Base-by-base conservation (phyloP, 768 basidiomycete species). In the Suillus luteus region DNA sequence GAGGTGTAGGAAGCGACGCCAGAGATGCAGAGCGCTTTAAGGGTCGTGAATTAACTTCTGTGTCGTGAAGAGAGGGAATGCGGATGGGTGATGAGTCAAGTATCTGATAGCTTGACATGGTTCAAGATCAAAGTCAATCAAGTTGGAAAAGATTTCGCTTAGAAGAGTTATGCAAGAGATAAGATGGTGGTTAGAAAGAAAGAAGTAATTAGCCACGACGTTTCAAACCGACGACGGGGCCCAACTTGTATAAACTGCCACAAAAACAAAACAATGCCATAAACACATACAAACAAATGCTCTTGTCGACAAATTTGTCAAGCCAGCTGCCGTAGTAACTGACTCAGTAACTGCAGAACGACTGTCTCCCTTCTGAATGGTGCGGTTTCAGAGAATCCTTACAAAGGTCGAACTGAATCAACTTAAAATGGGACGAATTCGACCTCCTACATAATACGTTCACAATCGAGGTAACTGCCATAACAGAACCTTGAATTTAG, bases 1-100 rank as follows among this genome's bases (percentile, higher is more conserved):
- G 89, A 24, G 88, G 89, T 0, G 89, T 90, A 43, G 87, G 88
- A 27, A 90, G 79, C 5, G 86, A 86, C 37, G 83, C 85, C 48
- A 81, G 80, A 19, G 88, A 90, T 31, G 87, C 85, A 19, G 86
- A 86, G 24, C 87, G 85, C 74, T 88, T 88, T 55, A 87, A 77
- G 17, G 80, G 77, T 46, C 78, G 80, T 44, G 69, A 58, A 1
- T 51, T 64, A 19, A 65, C 59, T 46, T 64, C 65, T 48, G 62
- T 58, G 60, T 66, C 60, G 65, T 62, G 70, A 61, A 62, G 4
- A 51, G 64, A 52, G 24, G 67, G 67, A 19, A 61, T 57, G 40
- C 48, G 66, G 44, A 67, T 55, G 35, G 67, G 69, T 3, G 76
- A 77, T 44, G 76, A 76, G 66, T 78, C 77, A 63, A 78, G 74